Evolutionary conservation across 352 stramenopile genomes (phyloP).

Genomic region (Blastocystis sp.): DNA sequence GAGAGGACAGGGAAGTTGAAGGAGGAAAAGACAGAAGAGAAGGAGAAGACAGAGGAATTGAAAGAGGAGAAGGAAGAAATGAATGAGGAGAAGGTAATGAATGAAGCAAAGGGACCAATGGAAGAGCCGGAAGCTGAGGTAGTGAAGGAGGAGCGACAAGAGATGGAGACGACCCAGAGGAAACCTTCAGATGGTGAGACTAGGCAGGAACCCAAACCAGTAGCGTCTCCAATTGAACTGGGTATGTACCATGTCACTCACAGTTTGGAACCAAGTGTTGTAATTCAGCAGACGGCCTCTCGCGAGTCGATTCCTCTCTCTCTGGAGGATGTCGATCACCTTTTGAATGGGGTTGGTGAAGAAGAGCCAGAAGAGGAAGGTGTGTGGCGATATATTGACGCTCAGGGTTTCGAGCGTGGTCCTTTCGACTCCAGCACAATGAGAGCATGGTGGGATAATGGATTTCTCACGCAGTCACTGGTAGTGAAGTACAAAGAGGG

Average conservation of each 20-base stretch:
- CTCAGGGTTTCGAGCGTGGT: not conserved
- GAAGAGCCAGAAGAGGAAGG: not conserved
- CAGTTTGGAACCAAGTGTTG: not conserved
- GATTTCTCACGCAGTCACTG: not conserved
- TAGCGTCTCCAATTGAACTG: too few species aligned
- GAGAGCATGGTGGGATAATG: slow-evolving; percentile 8
- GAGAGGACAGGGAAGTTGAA: too few species aligned
- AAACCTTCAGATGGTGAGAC: too few species aligned
- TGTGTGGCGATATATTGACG: slow-evolving; percentile 22
- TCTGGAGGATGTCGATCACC: not conserved
- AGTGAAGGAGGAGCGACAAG: too few species aligned
- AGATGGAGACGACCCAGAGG: too few species aligned
- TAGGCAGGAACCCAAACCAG: too few species aligned
- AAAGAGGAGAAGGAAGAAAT: too few species aligned
- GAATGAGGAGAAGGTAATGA: too few species aligned
- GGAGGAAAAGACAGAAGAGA: too few species aligned
- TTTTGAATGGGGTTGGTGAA: not conserved
- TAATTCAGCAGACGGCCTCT: not conserved
- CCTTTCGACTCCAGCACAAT: slow-evolving; percentile 17
- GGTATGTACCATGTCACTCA: not conserved
- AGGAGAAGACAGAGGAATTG: too few species aligned
- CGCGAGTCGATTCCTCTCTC: not conserved
- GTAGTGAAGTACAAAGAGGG: not conserved
- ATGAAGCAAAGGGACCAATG: too few species aligned
- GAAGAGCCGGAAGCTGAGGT: too few species aligned